Base-by-base conservation (phyloP, 768 basidiomycete genomes). In the Lyophyllum atratum region DNA sequence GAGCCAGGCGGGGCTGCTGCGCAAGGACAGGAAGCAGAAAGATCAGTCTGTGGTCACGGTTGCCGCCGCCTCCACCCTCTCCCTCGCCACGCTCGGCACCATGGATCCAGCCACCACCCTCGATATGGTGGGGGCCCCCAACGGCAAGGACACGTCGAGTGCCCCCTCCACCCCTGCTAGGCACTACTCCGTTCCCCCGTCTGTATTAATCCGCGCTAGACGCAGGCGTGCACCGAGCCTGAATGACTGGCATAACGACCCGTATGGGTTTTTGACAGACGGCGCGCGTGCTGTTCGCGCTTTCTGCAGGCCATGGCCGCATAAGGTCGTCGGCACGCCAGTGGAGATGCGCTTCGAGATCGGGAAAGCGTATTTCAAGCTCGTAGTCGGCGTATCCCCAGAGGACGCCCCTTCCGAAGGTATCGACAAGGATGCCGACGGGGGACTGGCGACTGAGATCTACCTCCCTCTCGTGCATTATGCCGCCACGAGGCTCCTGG, bases 391-490 rank as follows among this genome's bases (percentile, higher is more conserved):
- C 24, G 92, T 96, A 14, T 67, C 73, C 0, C 60, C 82, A 4
- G 83, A 83, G 26, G 92, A 95, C 66, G 70, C 73, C 22, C 72
- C 58, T 24, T 72, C 59, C 0, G 64, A 70, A 4, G 76, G 74
- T 1, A 71, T 70, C 17, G 66, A 66, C 29, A 46, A 24, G 9
- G 49, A 58, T 10, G 19, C 46, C 1, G 48, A 22, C 26, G 75
- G 76, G 17, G 69, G 68, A 26, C 72, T 84, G 1, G 80, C 86
- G n/a, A 98, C 94, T 19, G 97, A 97, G 78, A 86, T 98, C 21
- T 99, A 83, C 69, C 70, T 98, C 1, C 97, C 97, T 4, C 78
- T 93, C 48, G 87, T 96, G 19, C 97, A 99, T 69, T 99, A 86
- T 68, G 92, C 89, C 3, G 78, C n/a, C 21, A 60, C 62, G 40